Percentiles rank a stretch among this genome's conserved stretches.
phyloP scores from a whole-genome alignment of 179 eudicot species.

The Actinidia arguta region DNA sequence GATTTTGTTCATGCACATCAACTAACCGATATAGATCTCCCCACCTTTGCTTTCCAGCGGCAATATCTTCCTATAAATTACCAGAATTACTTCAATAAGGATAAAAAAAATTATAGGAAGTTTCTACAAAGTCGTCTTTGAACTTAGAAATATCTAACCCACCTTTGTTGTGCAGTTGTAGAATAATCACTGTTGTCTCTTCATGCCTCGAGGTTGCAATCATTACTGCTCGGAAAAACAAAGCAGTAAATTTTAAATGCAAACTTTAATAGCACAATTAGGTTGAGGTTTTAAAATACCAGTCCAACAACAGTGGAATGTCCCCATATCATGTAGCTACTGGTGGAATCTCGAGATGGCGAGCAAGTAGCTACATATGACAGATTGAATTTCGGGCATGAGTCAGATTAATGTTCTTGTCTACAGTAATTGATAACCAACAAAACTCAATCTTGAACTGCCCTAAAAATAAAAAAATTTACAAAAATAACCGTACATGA shows the following conservation, averaged over 20 bases:
- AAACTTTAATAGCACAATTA: background rate
- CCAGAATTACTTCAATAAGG: no score
- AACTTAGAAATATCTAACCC: background rate
- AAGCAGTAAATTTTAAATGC: background rate
- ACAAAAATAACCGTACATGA: no score
- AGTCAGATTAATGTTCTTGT: no score
- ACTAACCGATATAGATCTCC: no score
- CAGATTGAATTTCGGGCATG: no score
- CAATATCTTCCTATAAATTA: no score
- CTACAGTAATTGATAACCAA: no score
- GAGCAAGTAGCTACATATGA: constrained; percentile 74
- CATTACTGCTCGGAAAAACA: constrained; percentile 43
- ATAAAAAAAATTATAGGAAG: background rate
- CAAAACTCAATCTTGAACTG: no score
- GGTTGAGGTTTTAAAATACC: constrained; percentile 28
- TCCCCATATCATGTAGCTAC: constrained; percentile 68
- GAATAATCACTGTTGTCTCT: constrained; percentile 49
- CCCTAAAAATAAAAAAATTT: no score
- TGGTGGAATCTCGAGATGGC: constrained; percentile 54
- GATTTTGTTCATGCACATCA: no score
- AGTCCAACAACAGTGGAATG: constrained; percentile 75
- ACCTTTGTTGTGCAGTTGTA: constrained; percentile 49
- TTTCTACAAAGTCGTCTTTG: background rate
- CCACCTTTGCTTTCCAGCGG: no score
- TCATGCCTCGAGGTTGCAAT: constrained; percentile 61